Evolutionary conservation across 2,329 filamentous ascomycete species (phyloP).

Genomic region (Hypoxylon sp.): DNA sequence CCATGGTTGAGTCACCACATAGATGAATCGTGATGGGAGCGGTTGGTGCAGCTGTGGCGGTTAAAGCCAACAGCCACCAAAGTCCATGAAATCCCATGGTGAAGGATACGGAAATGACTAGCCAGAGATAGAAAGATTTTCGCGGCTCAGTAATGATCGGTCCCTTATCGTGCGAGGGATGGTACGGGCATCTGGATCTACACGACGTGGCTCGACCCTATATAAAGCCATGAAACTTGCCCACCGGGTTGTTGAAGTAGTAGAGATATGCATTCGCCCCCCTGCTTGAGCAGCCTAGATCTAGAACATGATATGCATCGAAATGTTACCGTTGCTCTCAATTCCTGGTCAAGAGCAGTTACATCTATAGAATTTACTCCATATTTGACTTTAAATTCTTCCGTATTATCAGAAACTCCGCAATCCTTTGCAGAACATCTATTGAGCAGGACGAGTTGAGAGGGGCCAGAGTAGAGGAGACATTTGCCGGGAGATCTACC

Average conservation of each 20-base stretch:
- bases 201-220: slow-evolving; percentile 12
- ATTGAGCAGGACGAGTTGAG: slow-evolving; percentile 1
- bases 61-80: slow-evolving; percentile 28
- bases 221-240: slow-evolving; percentile 15
- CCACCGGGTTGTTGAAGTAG: neutral
- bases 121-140: neutral
- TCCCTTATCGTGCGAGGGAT: slow-evolving; percentile 4
- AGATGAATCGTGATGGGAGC: slow-evolving; percentile 64
- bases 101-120: neutral
- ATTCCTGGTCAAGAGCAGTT: slow-evolving; percentile 13
- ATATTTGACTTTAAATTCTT: slow-evolving; percentile 21
- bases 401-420: slow-evolving; percentile 24
- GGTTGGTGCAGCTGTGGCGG: slow-evolving; percentile 45
- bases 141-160: slow-evolving; percentile 17
- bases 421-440: neutral
- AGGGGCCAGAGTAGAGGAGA: slow-evolving; percentile 19
- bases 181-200: slow-evolving; percentile 5
- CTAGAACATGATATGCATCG: slow-evolving; percentile 17
- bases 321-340: slow-evolving; percentile 21
- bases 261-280: slow-evolving; percentile 2
- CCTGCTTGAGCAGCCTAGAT: slow-evolving; percentile 10
- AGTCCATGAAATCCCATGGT: slow-evolving; percentile 26
- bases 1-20: slow-evolving; percentile 75
- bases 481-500: slow-evolving; percentile 29
- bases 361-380: slow-evolving; percentile 11